phyloP scores from a whole-genome alignment of 805 yeast genomes.

The Yamadazyma laniorum region DNA sequence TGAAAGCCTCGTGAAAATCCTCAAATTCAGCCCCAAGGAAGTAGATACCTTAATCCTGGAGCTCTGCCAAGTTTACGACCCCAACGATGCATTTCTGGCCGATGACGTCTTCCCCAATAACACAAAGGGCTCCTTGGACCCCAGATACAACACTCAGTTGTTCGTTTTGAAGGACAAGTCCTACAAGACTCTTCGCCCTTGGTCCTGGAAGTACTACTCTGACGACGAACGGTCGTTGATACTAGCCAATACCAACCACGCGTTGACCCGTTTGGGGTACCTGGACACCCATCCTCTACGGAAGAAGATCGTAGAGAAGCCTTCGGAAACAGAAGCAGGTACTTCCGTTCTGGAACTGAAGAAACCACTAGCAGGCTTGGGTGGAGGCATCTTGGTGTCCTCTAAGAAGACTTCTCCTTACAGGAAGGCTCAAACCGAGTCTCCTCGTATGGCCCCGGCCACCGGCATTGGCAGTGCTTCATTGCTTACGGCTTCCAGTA shows the following conservation, averaged over 20 bases:
- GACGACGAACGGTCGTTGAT: slow-evolving; percentile 31
- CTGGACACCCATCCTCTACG: slow-evolving; percentile 45
- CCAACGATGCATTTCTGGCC: slow-evolving; percentile 30
- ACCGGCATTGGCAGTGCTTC: neutral
- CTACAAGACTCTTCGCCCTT: slow-evolving; percentile 40
- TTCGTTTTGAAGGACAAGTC: slow-evolving; percentile 39
- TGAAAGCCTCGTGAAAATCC: slow-evolving; percentile 6
- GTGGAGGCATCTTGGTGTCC: slow-evolving; percentile 22
- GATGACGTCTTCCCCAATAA: slow-evolving; percentile 29
- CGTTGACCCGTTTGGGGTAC: slow-evolving; percentile 41
- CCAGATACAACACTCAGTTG: slow-evolving; percentile 3
- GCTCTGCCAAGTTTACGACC: slow-evolving; percentile 31
- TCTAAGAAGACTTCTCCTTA: slow-evolving; percentile 13
- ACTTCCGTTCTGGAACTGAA: neutral
- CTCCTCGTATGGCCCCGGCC: slow-evolving; percentile 12
- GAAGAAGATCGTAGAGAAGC: slow-evolving; percentile 24
- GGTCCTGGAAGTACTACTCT: slow-evolving; percentile 34
- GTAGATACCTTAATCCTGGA: slow-evolving; percentile 20
- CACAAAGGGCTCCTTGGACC: neutral
- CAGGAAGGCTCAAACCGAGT: slow-evolving; percentile 18
- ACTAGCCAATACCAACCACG: slow-evolving; percentile 33
- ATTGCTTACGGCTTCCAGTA: neutral
- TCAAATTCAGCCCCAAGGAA: slow-evolving; percentile 9
- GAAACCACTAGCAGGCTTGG: slow-evolving; percentile 10
- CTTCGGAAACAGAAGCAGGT: neutral